Evolutionary conservation across 2,329 filamentous ascomycete species (phyloP).

Genomic region (Claviceps citrina): DNA sequence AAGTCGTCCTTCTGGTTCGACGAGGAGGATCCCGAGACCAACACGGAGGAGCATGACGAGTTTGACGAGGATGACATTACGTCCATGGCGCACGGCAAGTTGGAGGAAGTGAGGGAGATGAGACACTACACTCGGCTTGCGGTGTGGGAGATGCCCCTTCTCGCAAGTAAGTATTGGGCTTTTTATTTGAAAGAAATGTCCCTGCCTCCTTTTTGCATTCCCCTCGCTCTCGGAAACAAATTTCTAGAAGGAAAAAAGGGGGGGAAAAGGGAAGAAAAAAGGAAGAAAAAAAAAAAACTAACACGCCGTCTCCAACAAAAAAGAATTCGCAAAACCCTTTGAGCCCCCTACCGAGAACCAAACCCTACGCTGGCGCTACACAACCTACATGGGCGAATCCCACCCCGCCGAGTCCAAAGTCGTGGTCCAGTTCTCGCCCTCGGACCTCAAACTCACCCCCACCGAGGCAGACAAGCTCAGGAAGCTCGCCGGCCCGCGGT

Average conservation of each 20-base stretch:
- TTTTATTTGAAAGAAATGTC: neutral
- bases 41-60: constrained; percentile 40
- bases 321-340: constrained; percentile 76
- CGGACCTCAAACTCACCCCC: constrained; percentile 54
- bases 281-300: neutral
- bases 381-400: constrained; percentile 83
- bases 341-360: constrained; percentile 48
- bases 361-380: constrained; percentile 87
- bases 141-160: constrained; percentile 89
- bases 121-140: constrained; percentile 75
- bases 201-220: no score
- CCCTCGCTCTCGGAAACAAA: no score
- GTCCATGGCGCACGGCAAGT: constrained; percentile 65
- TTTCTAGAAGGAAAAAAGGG: no score
- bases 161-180: constrained; percentile 52
- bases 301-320: neutral
- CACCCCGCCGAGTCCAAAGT: constrained; percentile 91
- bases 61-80: constrained; percentile 76
- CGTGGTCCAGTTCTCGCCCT: constrained; percentile 72
- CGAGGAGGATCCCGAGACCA: constrained; percentile 31
- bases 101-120: constrained; percentile 77
- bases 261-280: neutral
- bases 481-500: constrained; percentile 73
- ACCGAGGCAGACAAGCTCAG: constrained; percentile 64
- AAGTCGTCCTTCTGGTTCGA: constrained; percentile 33